Evolutionary conservation across 108 stramenopile species (phyloP), one percentile per base, ranked within the genome.

Genomic region (Cyclotella choctawhatcheeana): DNA sequence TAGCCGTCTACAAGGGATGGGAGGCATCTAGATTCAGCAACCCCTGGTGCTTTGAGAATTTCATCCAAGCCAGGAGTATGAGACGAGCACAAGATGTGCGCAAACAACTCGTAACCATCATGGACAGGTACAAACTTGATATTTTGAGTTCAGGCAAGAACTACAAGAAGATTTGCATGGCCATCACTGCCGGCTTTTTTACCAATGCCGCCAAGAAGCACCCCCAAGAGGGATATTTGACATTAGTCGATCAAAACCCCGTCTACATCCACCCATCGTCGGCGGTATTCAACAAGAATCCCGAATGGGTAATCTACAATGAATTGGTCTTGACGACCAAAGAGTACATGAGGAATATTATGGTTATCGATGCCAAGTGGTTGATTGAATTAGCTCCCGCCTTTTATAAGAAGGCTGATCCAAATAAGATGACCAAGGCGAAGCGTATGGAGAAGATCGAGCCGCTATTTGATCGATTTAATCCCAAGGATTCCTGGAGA

Each of bases 41-140:
- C 64, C 98, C 97, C 2, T 99, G 99, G 98, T 98, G 99, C 77
- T 98, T 94, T 83, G 99, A 99, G 71, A 98, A 98, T 67, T 99
- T 98, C 66, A 68, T 99, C 27, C 98, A 98, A 74, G 94, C 97
- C 5, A 82, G 99, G 21, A 93, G 97, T 59, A 98, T 99, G 96
- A 88, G 84, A 22, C 87, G 97, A n/a, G 94, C 97, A 27, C 97
- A 98, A 82, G 99, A 99, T 77, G 97, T 99, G 12, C 92, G 99
- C 27, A 98, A 99, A 86, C 99, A 99, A 86, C 92, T 99, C 37
- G 95, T 98, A 0, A 93, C 93, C 35, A 99, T 99, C 79, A 96
- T 99, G 97, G 98, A 98, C 80, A 75, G 98, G 3, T 98, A 99
- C 84, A 95, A 94, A 61, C 86, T 99, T 58, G 91, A 96, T 58